Conservation (phyloP, 2,329 filamentous ascomycete genomes). For the Ceratocystiopsis sp. region DNA sequence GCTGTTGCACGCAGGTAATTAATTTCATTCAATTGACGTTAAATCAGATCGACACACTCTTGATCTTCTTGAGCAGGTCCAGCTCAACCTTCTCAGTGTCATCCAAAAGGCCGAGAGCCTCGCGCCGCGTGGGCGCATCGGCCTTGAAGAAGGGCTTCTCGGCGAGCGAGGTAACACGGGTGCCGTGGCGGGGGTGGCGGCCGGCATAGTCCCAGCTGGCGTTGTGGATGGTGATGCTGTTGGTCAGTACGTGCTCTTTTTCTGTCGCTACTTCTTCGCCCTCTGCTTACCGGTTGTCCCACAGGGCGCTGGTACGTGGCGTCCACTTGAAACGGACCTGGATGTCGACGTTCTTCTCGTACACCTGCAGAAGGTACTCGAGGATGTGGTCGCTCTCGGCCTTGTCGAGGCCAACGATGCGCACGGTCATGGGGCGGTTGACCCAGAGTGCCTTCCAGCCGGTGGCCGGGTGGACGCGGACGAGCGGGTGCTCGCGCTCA, state of each 20-base stretch:
- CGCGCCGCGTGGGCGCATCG: slow-evolving; percentile 45
- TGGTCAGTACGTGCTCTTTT: slow-evolving; percentile 8
- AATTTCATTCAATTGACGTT: not conserved
- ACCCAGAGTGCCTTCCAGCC: slow-evolving; percentile 59
- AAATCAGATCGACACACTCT: slow-evolving; percentile 6
- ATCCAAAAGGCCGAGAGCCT: slow-evolving; percentile 47
- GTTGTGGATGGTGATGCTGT: slow-evolving; percentile 54
- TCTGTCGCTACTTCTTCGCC: no score
- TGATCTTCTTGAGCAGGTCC: slow-evolving; percentile 5
- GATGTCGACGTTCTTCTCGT: slow-evolving; percentile 53
- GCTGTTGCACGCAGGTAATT: no score
- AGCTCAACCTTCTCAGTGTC: slow-evolving; percentile 25
- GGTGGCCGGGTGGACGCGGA: slow-evolving; percentile 54
- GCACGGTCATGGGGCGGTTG: slow-evolving; percentile 50
- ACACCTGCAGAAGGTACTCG: slow-evolving; percentile 49
- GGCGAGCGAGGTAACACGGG: slow-evolving; percentile 50
- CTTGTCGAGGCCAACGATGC: slow-evolving; percentile 52
- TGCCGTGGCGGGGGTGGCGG: slow-evolving; percentile 50
- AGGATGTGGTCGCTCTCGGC: slow-evolving; percentile 53
- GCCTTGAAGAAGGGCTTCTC: slow-evolving; percentile 55
- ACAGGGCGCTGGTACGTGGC: slow-evolving; percentile 46
- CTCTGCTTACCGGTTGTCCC: slow-evolving; percentile 43
- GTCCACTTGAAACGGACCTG: slow-evolving; percentile 59
- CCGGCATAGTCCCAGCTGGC: slow-evolving; percentile 59
- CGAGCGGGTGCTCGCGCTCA: slow-evolving; percentile 51